A percentile compares a stretch with the other conserved stretches of the same genome.
Evolutionary conservation across 2,329 filamentous ascomycete genomes (phyloP).

Genomic region (Eutypa lata): DNA sequence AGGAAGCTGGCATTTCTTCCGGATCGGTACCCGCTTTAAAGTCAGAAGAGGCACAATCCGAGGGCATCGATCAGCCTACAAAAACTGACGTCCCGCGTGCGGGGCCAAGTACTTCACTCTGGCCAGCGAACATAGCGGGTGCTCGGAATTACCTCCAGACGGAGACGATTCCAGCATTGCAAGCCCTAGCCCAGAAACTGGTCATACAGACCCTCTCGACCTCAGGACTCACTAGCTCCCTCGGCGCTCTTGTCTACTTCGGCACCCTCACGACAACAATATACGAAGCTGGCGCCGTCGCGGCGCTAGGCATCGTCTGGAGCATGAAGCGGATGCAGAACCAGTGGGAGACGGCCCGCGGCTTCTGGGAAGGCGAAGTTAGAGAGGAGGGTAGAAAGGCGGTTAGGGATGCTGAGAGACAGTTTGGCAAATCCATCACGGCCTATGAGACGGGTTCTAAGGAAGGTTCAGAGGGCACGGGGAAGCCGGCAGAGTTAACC

Average conservation of each 20-base stretch:
- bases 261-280: constrained; percentile 50
- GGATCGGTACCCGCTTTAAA: not conserved
- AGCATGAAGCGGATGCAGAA: constrained; percentile 58
- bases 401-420: constrained; percentile 53
- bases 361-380: constrained; percentile 65
- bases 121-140: constrained; percentile 72
- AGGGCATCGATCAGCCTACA: constrained; percentile 1
- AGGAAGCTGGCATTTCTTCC: constrained; percentile 38
- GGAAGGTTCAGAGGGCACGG: constrained; percentile 14
- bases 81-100: not conserved
- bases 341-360: constrained; percentile 58
- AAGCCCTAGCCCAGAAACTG: constrained; percentile 69
- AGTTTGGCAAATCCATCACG: constrained; percentile 45
- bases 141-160: constrained; percentile 64
- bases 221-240: constrained; percentile 56
- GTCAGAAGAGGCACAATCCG: not conserved
- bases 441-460: constrained; percentile 16
- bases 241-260: constrained; percentile 56
- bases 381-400: constrained; percentile 64
- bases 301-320: constrained; percentile 58
- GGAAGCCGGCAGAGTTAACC: constrained; percentile 28
- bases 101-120: constrained; percentile 35
- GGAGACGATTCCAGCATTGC: constrained; percentile 67
- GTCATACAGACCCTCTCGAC: constrained; percentile 74
- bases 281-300: constrained; percentile 62